Percentiles rank a stretch among this genome's conserved stretches.
These are phyloP conservation scores for Aristolochia fimbriata DNA, from an alignment of 164 flowering plant species.

Conservation along the genomic window DNA sequence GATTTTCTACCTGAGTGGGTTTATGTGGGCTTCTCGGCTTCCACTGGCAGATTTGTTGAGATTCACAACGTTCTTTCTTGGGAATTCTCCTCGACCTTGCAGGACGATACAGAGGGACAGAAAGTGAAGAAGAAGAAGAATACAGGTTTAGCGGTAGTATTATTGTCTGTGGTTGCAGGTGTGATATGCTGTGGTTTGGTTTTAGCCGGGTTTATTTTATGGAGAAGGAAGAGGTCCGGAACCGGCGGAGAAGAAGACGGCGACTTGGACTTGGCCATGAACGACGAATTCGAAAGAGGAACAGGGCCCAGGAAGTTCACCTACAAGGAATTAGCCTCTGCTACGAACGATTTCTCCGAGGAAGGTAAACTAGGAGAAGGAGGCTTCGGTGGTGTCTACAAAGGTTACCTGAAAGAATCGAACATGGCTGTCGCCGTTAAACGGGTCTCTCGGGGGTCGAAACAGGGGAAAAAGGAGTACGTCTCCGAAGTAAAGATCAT, in stretches of 20 bases:
- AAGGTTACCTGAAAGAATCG: slow-evolving; percentile 18
- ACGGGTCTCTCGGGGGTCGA: slow-evolving; percentile 27
- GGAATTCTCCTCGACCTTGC: slow-evolving; percentile 43
- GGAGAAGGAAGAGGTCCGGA: slow-evolving; percentile 6
- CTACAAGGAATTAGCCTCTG: slow-evolving; percentile 16
- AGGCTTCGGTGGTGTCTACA: slow-evolving; percentile 33
- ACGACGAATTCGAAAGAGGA: slow-evolving; percentile 28
- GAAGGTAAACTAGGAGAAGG: slow-evolving; percentile 25
- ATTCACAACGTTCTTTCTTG: slow-evolving; percentile 38
- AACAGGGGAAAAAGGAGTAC: slow-evolving; percentile 42
- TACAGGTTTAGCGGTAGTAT: neutral
- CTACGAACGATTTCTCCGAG: slow-evolving; percentile 17
- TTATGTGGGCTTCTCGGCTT: slow-evolving; percentile 55
- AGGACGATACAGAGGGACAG: no score
- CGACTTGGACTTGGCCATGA: slow-evolving; percentile 8
- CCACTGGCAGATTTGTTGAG: slow-evolving; percentile 41
- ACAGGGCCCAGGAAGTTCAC: slow-evolving; percentile 25
- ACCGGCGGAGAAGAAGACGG: neutral
- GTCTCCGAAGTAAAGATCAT: slow-evolving; percentile 38
- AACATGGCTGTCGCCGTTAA: slow-evolving; percentile 25
- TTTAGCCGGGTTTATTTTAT: slow-evolving; percentile 6
- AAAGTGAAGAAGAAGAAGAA: slow-evolving; percentile 2
- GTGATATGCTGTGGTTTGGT: slow-evolving; percentile 6
- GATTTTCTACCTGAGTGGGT: slow-evolving; percentile 31
- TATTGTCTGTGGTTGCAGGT: slow-evolving; percentile 9